phyloP scores from a whole-genome alignment of 176 grass and related monocot species.

The Thinopyrum elongatum region DNA sequence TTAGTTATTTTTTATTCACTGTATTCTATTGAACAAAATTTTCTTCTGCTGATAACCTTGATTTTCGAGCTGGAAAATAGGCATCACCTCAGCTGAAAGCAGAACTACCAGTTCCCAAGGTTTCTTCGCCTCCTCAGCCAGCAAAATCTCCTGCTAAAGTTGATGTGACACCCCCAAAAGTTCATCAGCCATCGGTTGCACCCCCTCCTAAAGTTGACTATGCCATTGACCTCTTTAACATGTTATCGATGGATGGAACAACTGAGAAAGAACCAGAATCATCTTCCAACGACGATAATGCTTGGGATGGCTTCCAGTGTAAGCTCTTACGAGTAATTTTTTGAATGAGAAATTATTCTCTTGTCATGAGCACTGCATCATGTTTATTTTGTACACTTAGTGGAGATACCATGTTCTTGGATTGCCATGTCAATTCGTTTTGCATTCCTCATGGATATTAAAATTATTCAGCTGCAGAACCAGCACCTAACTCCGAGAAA shows the following conservation, averaged over 20 bases:
- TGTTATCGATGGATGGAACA: conserved; percentile 77
- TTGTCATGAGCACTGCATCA: background rate
- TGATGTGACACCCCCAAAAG: conserved; percentile 42
- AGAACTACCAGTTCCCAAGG: conserved; percentile 57
- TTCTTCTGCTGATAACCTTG: conserved; percentile 4
- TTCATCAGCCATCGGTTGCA: conserved; percentile 34
- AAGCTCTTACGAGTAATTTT: conserved; percentile 40
- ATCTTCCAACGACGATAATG: conserved; percentile 70
- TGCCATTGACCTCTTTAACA: conserved; percentile 87
- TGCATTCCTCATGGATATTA: conserved; percentile 21
- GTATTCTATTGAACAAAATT: background rate
- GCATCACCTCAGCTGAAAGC: conserved; percentile 51
- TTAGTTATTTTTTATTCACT: background rate
- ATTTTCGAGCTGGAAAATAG: conserved; percentile 46
- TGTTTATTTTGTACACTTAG: background rate
- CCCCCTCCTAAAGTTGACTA: conserved; percentile 90
- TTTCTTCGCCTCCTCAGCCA: conserved; percentile 46
- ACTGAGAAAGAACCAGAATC: conserved; percentile 63
- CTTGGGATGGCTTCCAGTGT: conserved; percentile 93
- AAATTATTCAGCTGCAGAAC: conserved; percentile 71
- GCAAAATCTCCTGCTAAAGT: conserved; percentile 48
- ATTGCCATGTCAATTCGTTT: conserved; percentile 16
- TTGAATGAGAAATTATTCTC: background rate
- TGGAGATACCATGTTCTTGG: background rate
- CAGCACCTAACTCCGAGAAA: conserved; percentile 53